Evolutionary conservation across 2,329 filamentous ascomycete species (phyloP), one percentile per base, ranked within the genome.

Genomic region (Apiospora rasikravindrae): DNA sequence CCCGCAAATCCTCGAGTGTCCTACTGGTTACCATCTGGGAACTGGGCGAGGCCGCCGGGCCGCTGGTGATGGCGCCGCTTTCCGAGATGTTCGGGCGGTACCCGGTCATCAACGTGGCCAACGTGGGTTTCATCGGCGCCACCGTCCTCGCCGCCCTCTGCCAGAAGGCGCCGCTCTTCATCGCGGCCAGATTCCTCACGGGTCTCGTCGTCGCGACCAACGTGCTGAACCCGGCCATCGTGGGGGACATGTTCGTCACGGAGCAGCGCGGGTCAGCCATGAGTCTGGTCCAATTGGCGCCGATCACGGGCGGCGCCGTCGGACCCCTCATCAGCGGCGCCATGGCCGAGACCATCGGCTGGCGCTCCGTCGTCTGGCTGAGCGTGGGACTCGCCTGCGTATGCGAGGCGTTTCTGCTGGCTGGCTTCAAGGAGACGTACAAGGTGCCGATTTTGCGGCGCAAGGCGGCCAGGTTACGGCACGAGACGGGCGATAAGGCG

Each of bases 1-100:
- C 81, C 40, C 83, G 82, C 79, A 85, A 85, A 71, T 85, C 86
- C 0, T 82, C 87, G 22, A 85, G 83, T 75, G 86, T 88, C 51
- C 83, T 95, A 64, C 89, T 94, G 70, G 90, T 94, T 11, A 93
- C 91, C 0, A 89, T 93, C 73, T 92, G 92, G 85, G 88, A 94
- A 73, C 86, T 93, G 0, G 91, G 92, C 73, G 89, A 91, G 75
- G 88, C 88, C 2, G 86, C 89, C 8, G 90, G 90, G 0, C 90
- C 90, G 0, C 80, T 88, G 0, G 80, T 91, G 44, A 88, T 91
- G 76, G 90, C 89, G 13, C 91, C 91, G 0, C 79, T 92, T 6
- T 90, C 87, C 8, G 91, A 93, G 79, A 81, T 89, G 14, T 86
- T 87, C 74, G 89, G 90, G 47, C 86, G 89, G 0, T 85, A 86